phyloP scores from a whole-genome alignment of 2,329 filamentous ascomycete genomes.

The Fusarium camptoceras region DNA sequence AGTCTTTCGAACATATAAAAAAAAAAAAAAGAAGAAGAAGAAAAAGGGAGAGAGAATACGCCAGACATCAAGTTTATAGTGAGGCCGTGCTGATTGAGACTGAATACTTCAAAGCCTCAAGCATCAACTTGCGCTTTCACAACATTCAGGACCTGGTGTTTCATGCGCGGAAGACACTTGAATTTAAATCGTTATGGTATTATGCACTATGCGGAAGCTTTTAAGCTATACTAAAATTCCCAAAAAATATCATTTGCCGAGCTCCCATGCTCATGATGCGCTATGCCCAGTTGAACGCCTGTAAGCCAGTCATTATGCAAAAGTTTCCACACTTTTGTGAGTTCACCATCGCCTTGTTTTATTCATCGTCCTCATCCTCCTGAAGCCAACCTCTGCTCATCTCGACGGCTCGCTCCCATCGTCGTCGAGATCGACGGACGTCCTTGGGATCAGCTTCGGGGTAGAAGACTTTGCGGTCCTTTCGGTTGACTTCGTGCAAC shows the following conservation, averaged over 20 bases:
- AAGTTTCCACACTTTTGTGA: background rate
- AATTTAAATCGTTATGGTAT: slow-evolving; percentile 18
- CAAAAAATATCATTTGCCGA: slow-evolving; percentile 27
- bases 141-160: background rate
- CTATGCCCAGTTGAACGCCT: slow-evolving; percentile 28
- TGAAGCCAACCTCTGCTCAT: slow-evolving; percentile 68
- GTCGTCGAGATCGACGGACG: slow-evolving; percentile 57
- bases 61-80: background rate
- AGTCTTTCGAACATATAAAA: no score
- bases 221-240: slow-evolving; percentile 16
- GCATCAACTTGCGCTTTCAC: background rate
- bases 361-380: slow-evolving; percentile 45
- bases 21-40: no score
- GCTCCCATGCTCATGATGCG: slow-evolving; percentile 32
- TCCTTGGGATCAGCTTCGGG: slow-evolving; percentile 67
- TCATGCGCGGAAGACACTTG: background rate
- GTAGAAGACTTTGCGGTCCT: slow-evolving; percentile 76
- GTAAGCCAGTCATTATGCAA: slow-evolving; percentile 22
- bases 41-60: no score
- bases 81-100: no score
- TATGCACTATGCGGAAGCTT: slow-evolving; percentile 25
- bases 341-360: background rate
- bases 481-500: slow-evolving; percentile 77
- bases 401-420: slow-evolving; percentile 69
- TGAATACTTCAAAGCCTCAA: no score